These are phyloP conservation scores for Fusarium protoensiforme DNA, from an alignment of 2,329 filamentous ascomycete species.

Conservation along the genomic window DNA sequence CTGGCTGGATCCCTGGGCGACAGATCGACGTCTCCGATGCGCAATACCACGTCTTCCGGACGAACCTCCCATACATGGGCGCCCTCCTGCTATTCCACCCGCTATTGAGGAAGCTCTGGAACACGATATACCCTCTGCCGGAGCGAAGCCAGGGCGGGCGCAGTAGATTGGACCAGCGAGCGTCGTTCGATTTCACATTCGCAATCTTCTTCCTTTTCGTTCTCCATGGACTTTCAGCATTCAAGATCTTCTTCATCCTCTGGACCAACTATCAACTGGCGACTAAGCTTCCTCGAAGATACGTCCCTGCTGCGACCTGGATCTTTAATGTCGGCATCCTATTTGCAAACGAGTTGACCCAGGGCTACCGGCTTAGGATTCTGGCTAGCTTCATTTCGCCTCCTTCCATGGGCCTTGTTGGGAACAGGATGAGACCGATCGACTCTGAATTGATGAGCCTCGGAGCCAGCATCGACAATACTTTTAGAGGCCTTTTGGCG, in stretches of 20 bases:
- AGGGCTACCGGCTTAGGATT: slow-evolving; percentile 78
- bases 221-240: slow-evolving; percentile 85
- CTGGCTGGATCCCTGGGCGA: slow-evolving; percentile 92
- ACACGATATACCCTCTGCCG: slow-evolving; percentile 60
- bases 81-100: slow-evolving; percentile 82
- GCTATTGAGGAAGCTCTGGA: slow-evolving; percentile 78
- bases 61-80: slow-evolving; percentile 85
- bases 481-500: slow-evolving; percentile 81
- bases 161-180: slow-evolving; percentile 73
- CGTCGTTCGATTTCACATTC: slow-evolving; percentile 86
- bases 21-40: slow-evolving; percentile 92
- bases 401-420: slow-evolving; percentile 46
- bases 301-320: slow-evolving; percentile 85
- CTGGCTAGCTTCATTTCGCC: slow-evolving; percentile 66
- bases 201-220: slow-evolving; percentile 80
- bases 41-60: slow-evolving; percentile 87
- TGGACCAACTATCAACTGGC: slow-evolving; percentile 84
- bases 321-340: slow-evolving; percentile 86
- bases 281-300: slow-evolving; percentile 74
- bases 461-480: slow-evolving; percentile 78
- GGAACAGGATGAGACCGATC: slow-evolving; percentile 33
- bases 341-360: slow-evolving; percentile 88
- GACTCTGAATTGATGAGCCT: slow-evolving; percentile 64
- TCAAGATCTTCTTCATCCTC: slow-evolving; percentile 86
- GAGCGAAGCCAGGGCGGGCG: slow-evolving; percentile 57